Percentiles rank a stretch among this genome's conserved stretches.
These are phyloP conservation scores for Colletotrichum sublineola DNA, from an alignment of 2,329 filamentous ascomycete species.

Conservation along the genomic window DNA sequence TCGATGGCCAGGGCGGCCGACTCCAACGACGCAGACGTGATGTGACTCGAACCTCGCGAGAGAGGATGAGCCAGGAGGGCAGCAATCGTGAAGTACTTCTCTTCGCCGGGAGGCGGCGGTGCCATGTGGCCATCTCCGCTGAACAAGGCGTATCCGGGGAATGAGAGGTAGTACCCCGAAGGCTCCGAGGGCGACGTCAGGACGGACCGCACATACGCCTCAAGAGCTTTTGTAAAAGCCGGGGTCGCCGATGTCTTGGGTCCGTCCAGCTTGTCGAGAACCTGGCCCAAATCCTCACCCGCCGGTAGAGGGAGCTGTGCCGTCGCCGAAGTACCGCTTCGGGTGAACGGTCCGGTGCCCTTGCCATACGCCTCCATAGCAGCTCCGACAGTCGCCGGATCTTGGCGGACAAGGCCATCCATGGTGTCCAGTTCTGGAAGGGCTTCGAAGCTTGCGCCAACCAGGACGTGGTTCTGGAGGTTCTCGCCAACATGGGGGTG, in stretches of 20 bases:
- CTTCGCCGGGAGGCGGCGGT: constrained; percentile 36
- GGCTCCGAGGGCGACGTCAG: constrained; percentile 39
- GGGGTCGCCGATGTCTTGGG: constrained; percentile 31
- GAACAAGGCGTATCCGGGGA: constrained; percentile 42
- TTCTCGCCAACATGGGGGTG: constrained; percentile 56
- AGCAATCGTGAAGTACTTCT: constrained; percentile 66
- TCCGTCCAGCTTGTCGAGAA: constrained; percentile 27
- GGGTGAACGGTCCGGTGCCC: constrained; percentile 44
- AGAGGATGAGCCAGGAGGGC: constrained; percentile 73
- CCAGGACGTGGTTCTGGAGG: constrained; percentile 52
- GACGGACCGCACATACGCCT: constrained; percentile 38
- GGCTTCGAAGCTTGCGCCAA: constrained; percentile 46
- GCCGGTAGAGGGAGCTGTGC: constrained; percentile 46
- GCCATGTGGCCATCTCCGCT: constrained; percentile 38
- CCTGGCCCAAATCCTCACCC: constrained; percentile 50
- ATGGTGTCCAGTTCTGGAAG: constrained; percentile 44
- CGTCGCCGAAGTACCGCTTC: constrained; percentile 42
- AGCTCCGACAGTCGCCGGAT: constrained; percentile 39
- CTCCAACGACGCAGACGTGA: constrained; percentile 56
- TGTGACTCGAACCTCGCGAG: constrained; percentile 71
- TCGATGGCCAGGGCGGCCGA: constrained; percentile 55
- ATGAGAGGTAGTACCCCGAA: constrained; percentile 41
- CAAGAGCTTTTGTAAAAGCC: constrained; percentile 29
- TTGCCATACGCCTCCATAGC: constrained; percentile 46
- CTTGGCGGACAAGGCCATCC: constrained; percentile 44